Evolutionary conservation across 1,284 basidiomycete species (phyloP).

Genomic region (Farysia itapuensis): DNA sequence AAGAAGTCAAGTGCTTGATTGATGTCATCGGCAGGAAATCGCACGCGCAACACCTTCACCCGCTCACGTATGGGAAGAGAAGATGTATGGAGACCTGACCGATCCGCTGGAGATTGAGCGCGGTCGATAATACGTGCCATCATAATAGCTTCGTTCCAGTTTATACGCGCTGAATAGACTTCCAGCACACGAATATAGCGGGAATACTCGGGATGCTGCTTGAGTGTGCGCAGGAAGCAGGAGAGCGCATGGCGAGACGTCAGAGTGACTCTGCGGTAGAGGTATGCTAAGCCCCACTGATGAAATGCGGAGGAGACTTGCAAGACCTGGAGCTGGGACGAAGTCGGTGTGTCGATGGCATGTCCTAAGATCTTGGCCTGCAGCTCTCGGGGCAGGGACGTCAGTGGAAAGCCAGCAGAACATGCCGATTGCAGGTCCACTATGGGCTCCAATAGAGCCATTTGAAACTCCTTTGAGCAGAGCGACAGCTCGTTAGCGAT

Average conservation of each 20-base stretch:
- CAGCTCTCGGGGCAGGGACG: conserved; percentile 1
- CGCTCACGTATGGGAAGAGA: background rate
- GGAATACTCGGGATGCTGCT: background rate
- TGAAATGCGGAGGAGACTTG: background rate
- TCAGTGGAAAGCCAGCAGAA: too few relatives aligned
- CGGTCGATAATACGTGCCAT: background rate
- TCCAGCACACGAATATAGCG: conserved; percentile 1
- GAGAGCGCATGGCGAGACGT: background rate
- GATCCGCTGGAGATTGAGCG: background rate
- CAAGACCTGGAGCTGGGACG: background rate
- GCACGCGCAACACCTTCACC: background rate
- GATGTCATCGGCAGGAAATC: background rate
- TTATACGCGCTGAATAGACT: conserved; percentile 2
- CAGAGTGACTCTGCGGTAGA: background rate
- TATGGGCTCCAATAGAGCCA: too few relatives aligned
- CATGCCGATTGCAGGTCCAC: too few relatives aligned
- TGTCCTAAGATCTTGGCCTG: conserved; percentile 1
- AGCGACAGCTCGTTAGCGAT: too few relatives aligned
- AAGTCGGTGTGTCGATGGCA: background rate
- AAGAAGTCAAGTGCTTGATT: conserved; percentile 3
- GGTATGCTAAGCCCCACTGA: background rate
- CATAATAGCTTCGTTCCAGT: background rate
- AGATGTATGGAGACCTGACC: background rate
- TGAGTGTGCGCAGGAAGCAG: background rate
- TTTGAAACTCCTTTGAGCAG: too few relatives aligned